Evolutionary conservation across 2,329 filamentous ascomycete species (phyloP).

Genomic region (Monilinia fructigena): DNA sequence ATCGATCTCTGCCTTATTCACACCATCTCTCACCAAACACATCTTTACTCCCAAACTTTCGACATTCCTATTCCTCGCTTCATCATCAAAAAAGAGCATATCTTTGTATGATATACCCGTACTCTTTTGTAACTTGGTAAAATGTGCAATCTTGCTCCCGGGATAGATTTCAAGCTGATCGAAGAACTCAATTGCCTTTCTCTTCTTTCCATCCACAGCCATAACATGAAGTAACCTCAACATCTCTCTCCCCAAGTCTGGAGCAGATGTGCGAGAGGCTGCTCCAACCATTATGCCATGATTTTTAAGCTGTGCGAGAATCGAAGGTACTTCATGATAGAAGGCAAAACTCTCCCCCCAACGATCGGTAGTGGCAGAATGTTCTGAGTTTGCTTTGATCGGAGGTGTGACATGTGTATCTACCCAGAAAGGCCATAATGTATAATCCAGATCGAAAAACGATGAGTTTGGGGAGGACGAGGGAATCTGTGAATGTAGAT

Average conservation of each 20-base stretch:
- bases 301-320: slow-evolving; percentile 56
- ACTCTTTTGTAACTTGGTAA: slow-evolving; percentile 67
- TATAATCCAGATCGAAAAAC: slow-evolving; percentile 98
- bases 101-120: slow-evolving; percentile 73
- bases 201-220: slow-evolving; percentile 37
- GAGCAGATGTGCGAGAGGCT: slow-evolving; percentile 77
- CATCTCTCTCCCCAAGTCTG: slow-evolving; percentile 77
- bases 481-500: slow-evolving; percentile 34
- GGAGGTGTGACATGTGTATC: slow-evolving; percentile 86
- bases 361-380: slow-evolving; percentile 50
- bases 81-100: slow-evolving; percentile 96
- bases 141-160: slow-evolving; percentile 80
- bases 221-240: slow-evolving; percentile 68
- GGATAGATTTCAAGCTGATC: slow-evolving; percentile 69
- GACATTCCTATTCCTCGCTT: slow-evolving; percentile 81
- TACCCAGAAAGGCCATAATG: slow-evolving; percentile 98
- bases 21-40: slow-evolving; percentile 75
- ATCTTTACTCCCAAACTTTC: slow-evolving; percentile 65
- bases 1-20: slow-evolving; percentile 75
- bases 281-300: slow-evolving; percentile 60
- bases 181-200: slow-evolving; percentile 57
- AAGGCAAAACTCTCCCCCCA: slow-evolving; percentile 67
- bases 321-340: slow-evolving; percentile 66
- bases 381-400: slow-evolving; percentile 52
- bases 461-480: slow-evolving; percentile 57